Conservation (phyloP, 805 yeast genomes). For the Candida railenensis region DNA sequence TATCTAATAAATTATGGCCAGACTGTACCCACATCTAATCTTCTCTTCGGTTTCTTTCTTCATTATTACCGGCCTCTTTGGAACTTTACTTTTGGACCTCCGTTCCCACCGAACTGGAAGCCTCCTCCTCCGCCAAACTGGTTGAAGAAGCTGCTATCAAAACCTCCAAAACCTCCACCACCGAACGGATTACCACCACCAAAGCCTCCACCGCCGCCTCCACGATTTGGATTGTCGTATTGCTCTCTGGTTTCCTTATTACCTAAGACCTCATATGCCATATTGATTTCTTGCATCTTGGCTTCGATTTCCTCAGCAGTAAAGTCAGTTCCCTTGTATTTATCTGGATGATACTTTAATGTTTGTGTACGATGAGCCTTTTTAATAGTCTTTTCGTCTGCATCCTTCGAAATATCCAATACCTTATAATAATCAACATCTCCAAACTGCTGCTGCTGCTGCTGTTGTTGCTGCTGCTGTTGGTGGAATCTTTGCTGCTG, state of each 20-base stretch:
- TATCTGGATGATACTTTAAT: constrained; percentile 89
- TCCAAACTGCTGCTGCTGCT: constrained; percentile 27
- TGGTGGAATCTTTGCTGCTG: constrained; percentile 47
- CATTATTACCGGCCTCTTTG: background rate
- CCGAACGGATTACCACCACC: constrained; percentile 9
- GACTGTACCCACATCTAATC: background rate
- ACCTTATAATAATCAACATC: constrained; percentile 77
- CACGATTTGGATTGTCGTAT: constrained; percentile 53
- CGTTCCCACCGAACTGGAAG: constrained; percentile 12
- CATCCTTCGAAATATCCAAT: constrained; percentile 63
- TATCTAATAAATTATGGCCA: background rate
- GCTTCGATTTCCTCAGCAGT: constrained; percentile 68
- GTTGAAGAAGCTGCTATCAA: constrained; percentile 11
- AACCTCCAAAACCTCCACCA: constrained; percentile 15
- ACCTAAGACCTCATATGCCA: constrained; percentile 84
- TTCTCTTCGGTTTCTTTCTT: background rate
- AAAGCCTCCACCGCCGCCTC: constrained; percentile 13
- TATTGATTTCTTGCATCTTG: constrained; percentile 89
- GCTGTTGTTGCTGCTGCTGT: constrained; percentile 44
- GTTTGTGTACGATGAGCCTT: constrained; percentile 79
- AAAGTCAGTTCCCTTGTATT: constrained; percentile 66
- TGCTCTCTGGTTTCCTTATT: constrained; percentile 60
- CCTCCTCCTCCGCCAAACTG: constrained; percentile 12
- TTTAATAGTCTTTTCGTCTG: constrained; percentile 70
- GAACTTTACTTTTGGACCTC: constrained; percentile 2